These are phyloP conservation scores for Laburnicola sp. DNA, from an alignment of 2,329 filamentous ascomycete genomes.

Conservation along the genomic window DNA sequence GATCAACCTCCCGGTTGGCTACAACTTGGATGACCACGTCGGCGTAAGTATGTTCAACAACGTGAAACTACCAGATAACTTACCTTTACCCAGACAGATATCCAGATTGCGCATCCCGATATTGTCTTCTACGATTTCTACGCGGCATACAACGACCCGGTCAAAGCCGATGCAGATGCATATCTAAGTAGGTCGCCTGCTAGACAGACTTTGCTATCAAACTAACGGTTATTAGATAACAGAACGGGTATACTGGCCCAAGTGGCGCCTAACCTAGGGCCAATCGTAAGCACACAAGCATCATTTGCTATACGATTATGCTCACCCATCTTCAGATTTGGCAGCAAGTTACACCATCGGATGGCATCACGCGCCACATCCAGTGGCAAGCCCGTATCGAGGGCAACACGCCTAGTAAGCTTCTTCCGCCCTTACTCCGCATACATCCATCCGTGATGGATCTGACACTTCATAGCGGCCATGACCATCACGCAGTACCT, in stretches of 20 bases:
- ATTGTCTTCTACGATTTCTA: conserved; percentile 61
- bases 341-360: conserved; percentile 57
- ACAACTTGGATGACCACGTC: conserved; percentile 55
- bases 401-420: conserved; percentile 36
- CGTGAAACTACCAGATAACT: background rate
- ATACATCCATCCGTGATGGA: conserved; percentile 6
- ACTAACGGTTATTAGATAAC: conserved; percentile 26
- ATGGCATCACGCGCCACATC: conserved; percentile 63
- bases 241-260: conserved; percentile 63
- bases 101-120: conserved; percentile 53
- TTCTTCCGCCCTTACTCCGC: background rate
- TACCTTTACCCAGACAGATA: conserved; percentile 47
- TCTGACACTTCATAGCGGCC: conserved; percentile 20
- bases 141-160: conserved; percentile 55
- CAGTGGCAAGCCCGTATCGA: conserved; percentile 68
- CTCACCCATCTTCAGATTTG: conserved; percentile 47
- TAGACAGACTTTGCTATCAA: background rate
- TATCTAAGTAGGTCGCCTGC: conserved; percentile 37
- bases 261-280: conserved; percentile 64
- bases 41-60: conserved; percentile 35
- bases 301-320: background rate
- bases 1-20: conserved; percentile 53
- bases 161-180: conserved; percentile 38
- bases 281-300: conserved; percentile 45
- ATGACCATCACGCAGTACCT: conserved; percentile 58